Evolutionary conservation across 2,329 filamentous ascomycete genomes (phyloP).

Genomic region (Botrytis cinerea): DNA sequence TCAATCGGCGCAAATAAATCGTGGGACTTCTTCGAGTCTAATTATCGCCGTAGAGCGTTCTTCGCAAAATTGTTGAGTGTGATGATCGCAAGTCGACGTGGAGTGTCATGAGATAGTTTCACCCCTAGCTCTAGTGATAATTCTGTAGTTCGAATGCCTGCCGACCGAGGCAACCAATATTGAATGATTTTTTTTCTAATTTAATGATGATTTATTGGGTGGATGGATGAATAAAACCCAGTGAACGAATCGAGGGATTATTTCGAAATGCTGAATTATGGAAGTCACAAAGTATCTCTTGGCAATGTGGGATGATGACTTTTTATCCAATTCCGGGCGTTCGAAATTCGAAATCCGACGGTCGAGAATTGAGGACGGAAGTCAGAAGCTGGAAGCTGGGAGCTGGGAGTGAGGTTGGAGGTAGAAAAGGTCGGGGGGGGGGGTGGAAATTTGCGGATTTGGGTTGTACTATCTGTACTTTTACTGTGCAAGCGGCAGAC

Average conservation of each 20-base stretch:
- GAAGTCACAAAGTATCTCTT: constrained; percentile 15
- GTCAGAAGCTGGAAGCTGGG: neutral
- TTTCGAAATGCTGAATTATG: constrained; percentile 9
- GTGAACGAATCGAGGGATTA: neutral
- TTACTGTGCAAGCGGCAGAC: neutral
- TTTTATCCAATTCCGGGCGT: neutral
- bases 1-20: constrained; percentile 24
- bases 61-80: constrained; percentile 25
- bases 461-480: neutral
- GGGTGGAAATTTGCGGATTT: neutral
- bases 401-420: neutral
- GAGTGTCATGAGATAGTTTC: constrained; percentile 33
- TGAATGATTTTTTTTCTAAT: constrained; percentile 5
- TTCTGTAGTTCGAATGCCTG: constrained; percentile 18
- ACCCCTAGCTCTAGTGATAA: constrained; percentile 27
- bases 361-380: neutral
- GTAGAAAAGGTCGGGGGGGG: neutral
- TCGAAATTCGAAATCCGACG: neutral
- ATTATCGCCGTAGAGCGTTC: neutral
- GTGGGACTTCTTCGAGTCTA: neutral
- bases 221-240: neutral
- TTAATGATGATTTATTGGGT: neutral
- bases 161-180: constrained; percentile 20
- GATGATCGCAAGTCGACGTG: constrained; percentile 31
- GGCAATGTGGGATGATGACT: constrained; percentile 15